Conservation (phyloP, 768 basidiomycete species). For the Termitomyces sp. region DNA sequence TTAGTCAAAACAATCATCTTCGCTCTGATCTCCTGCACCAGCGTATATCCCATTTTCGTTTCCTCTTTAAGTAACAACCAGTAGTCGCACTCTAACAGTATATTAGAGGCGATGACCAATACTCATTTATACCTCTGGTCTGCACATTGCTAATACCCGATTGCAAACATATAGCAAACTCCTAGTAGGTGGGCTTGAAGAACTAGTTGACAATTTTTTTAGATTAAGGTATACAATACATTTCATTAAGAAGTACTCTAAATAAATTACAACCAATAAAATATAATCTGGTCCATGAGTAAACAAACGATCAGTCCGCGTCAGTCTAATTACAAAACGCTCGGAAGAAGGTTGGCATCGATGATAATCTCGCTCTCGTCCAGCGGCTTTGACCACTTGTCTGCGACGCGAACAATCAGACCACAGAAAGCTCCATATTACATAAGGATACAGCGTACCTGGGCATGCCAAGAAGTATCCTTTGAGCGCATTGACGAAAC, state of each 20-base stretch:
- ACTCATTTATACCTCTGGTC: too few species aligned
- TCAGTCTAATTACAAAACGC: constrained; percentile 29
- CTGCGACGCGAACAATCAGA: constrained; percentile 15
- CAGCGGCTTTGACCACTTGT: constrained; percentile 46
- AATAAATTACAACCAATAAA: constrained; percentile 10
- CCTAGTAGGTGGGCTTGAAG: too few species aligned
- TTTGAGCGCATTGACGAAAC: constrained; percentile 68
- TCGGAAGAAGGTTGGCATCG: constrained; percentile 36
- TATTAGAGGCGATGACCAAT: too few species aligned
- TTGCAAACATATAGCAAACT: too few species aligned
- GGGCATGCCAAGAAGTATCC: constrained; percentile 76
- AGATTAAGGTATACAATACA: background rate
- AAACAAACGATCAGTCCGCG: background rate
- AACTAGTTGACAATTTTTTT: too few species aligned
- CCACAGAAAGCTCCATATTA: background rate
- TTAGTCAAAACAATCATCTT: too few species aligned
- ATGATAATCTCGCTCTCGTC: constrained; percentile 33
- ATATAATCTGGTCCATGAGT: background rate
- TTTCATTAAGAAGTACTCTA: background rate
- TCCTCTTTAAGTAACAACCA: too few species aligned
- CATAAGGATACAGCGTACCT: constrained; percentile 31
- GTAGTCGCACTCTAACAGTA: too few species aligned
- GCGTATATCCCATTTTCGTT: too few species aligned
- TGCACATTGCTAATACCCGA: too few species aligned
- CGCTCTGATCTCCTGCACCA: too few species aligned